Evolutionary conservation across 305 asterid species (phyloP).

Genomic region (Solanum hybrid): DNA sequence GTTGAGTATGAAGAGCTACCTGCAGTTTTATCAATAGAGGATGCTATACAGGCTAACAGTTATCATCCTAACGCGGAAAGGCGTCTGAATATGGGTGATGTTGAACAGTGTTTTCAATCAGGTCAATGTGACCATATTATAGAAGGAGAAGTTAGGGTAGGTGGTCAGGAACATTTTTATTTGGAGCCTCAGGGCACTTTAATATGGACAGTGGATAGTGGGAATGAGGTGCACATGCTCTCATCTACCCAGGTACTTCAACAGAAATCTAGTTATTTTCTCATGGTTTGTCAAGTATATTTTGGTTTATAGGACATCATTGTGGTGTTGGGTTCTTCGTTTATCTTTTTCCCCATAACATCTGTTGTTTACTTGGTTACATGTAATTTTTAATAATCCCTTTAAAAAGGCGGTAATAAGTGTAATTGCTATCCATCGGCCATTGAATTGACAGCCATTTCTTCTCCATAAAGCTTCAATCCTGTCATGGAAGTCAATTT

Average conservation of each 20-base stretch:
- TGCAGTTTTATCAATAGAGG: conserved; percentile 75
- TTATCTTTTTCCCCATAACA: background rate
- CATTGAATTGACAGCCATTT: background rate
- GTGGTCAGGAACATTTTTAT: conserved; percentile 98
- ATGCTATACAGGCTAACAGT: conserved; percentile 60
- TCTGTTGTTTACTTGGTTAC: background rate
- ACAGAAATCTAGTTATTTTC: conserved; percentile 1
- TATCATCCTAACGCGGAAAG: conserved; percentile 70
- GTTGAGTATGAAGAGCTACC: conserved; percentile 79
- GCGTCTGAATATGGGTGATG: conserved; percentile 57
- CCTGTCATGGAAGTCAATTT: background rate
- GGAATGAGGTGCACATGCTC: conserved; percentile 93
- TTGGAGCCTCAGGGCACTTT: conserved; percentile 86
- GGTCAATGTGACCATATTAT: conserved; percentile 71
- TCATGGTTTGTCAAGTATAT: background rate
- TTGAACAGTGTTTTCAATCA: conserved; percentile 57
- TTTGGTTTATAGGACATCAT: background rate
- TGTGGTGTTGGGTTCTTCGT: background rate
- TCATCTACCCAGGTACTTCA: conserved; percentile 84
- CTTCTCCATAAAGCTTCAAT: background rate
- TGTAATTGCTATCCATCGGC: background rate
- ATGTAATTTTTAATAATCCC: background rate
- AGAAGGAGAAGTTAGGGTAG: conserved; percentile 78
- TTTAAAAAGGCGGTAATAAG: background rate
- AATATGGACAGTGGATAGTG: conserved; percentile 82